Base-by-base conservation (phyloP, 1,139 yeast genomes). In the Candida pseudoviswanathii region DNA sequence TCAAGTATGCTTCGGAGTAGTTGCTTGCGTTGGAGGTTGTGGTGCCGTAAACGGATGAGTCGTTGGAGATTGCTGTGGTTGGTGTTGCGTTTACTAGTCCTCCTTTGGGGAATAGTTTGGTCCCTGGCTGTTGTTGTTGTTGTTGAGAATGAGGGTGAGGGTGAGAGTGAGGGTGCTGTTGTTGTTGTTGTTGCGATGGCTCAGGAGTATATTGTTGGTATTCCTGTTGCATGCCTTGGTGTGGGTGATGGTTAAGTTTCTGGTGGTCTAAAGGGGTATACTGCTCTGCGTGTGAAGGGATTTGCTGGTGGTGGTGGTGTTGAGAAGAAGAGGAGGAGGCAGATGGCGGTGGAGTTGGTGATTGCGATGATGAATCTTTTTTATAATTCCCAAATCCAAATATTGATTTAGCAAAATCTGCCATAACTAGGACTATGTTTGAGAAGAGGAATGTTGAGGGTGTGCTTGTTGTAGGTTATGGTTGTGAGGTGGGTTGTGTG, bases 21-120 rank as follows among this genome's bases (percentile, higher is more conserved):
- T 52, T 56, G 48, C 57, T 52, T 29, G 56, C 51, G 26, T 52
- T 59, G 22, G 67, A 62, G 11, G 66, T 65, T 27, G 89, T 85
- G 7, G 90, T 85, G 1, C 91, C 92, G 64, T 84, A 81, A 2
- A 82, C 92, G 64, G 83, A 77, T 1, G 87, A 79, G 51, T 78
- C 78, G 54, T 79, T 78, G 43, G 85, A 75, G 9, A 85, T 67
- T 0, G 91, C 90, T 2, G 89, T 85, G 2, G 92, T 84, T 21
- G 92, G 91, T 8, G 79, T 68, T 3, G 56, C 62, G 37, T 51
- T 58, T 33, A 64, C 66, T 53, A 73, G 62, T 31, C 73, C 16
- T 16, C 16, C 70, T 53, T 69, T 71, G 30, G 77, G 77, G 49
- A 68, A 59, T 48, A 73, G 70, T 55, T 70, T 72, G 45, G 56